A percentile compares a stretch with the other conserved stretches of the same genome.
These are phyloP conservation scores for Aspergillus hiratsukae DNA, from an alignment of 2,329 filamentous ascomycete genomes.

Conservation along the genomic window DNA sequence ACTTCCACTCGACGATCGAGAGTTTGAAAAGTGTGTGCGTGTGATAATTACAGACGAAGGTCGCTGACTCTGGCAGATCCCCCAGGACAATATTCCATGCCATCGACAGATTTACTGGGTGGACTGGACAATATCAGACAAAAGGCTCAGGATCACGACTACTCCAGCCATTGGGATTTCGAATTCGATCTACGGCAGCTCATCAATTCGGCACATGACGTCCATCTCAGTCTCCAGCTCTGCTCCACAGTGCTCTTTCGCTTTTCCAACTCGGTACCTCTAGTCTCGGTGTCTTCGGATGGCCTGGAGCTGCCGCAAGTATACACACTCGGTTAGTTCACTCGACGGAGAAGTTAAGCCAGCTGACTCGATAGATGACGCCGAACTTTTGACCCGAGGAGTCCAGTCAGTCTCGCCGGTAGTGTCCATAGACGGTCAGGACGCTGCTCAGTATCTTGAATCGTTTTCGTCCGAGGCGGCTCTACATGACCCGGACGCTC, in stretches of 20 bases:
- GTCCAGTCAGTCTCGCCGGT: conserved; percentile 45
- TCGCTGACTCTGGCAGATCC: conserved; percentile 34
- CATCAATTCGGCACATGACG: conserved; percentile 57
- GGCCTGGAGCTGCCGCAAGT: conserved; percentile 56
- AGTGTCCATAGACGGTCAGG: conserved; percentile 53
- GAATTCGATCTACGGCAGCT: conserved; percentile 52
- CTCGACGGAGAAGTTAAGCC: not conserved
- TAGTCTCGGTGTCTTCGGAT: conserved; percentile 60
- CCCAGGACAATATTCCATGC: conserved; percentile 48
- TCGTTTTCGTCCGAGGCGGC: conserved; percentile 45
- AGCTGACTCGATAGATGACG: not conserved
- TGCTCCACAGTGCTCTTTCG: conserved; percentile 42
- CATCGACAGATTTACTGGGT: conserved; percentile 46
- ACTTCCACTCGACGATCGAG: conserved; percentile 48
- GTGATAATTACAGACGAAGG: not conserved
- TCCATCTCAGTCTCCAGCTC: conserved; percentile 44
- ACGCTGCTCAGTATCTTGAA: conserved; percentile 44
- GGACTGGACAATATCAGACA: conserved; percentile 44
- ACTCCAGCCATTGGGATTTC: conserved; percentile 53
- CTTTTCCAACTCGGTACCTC: conserved; percentile 36
- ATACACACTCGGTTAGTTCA: conserved; percentile 32
- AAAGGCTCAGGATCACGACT: conserved; percentile 41
- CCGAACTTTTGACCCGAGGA: conserved; percentile 1
- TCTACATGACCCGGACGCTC: conserved; percentile 55
- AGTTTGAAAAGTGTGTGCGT: conserved; percentile 38